Evolutionary conservation across 257 asterid species (phyloP).

Genomic region (Thymus mandschuricus): DNA sequence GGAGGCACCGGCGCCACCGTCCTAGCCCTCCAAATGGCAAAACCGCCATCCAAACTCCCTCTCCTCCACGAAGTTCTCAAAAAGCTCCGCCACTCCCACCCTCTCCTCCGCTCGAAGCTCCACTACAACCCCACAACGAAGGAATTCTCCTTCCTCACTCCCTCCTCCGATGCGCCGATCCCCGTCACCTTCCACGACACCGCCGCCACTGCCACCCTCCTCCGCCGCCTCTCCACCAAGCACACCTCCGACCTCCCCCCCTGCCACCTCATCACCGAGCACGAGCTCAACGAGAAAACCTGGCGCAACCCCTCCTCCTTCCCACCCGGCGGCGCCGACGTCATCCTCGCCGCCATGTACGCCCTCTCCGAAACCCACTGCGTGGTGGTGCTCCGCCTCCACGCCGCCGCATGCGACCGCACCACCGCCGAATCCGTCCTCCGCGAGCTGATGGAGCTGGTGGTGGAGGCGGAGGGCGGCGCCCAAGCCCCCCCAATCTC

Average conservation of each 20-base stretch:
- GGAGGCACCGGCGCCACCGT: constrained; percentile 69
- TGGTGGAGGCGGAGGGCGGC: constrained; percentile 23
- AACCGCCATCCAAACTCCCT: constrained; percentile 31
- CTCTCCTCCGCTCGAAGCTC: constrained; percentile 56
- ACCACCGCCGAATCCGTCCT: constrained; percentile 26
- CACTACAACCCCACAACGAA: constrained; percentile 39
- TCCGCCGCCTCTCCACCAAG: constrained; percentile 17
- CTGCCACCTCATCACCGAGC: constrained; percentile 49
- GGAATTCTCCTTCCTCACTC: constrained; percentile 42
- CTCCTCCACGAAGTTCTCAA: constrained; percentile 37
- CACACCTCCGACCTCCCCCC: constrained; percentile 36
- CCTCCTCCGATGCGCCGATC: constrained; percentile 23
- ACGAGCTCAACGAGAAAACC: constrained; percentile 48
- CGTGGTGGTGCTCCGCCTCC: constrained; percentile 21
- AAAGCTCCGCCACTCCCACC: constrained; percentile 51
- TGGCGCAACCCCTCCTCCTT: constrained; percentile 53
- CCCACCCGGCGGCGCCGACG: constrained; percentile 49
- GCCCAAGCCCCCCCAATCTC: neutral
- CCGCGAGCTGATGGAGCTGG: constrained; percentile 30
- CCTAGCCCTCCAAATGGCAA: constrained; percentile 47
- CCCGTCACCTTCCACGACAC: constrained; percentile 34
- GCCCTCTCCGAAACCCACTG: neutral
- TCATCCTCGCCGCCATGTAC: constrained; percentile 35
- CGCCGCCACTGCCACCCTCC: constrained; percentile 39
- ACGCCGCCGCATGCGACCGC: constrained; percentile 24